Evolutionary conservation across 1,284 basidiomycete genomes (phyloP), one percentile per base, ranked within the genome.

Genomic region (Mrakiaceae sp.): DNA sequence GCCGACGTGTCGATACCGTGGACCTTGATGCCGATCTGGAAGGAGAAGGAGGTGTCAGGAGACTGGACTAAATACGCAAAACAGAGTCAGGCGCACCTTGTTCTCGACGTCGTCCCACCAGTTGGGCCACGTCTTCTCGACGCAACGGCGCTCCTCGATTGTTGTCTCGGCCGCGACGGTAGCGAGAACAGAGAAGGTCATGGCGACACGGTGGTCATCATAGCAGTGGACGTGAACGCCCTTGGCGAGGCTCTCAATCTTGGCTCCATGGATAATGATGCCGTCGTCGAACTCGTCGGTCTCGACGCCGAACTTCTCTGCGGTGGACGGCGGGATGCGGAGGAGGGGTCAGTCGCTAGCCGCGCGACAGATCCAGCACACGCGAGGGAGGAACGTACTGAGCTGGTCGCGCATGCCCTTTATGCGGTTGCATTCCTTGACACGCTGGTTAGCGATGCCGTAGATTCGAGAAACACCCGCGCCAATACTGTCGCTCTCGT

Each of bases 101-200:
- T 90, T 91, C 74, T 90, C 84, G 39, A 98, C 81, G 75, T 98
- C 96, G 73, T 98, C 96, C 93, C 95, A 98, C 90, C 94, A 99
- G 74, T 94, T 93, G 2, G 96, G 95, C 95, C 95, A 98, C 0
- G 96, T 98, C 82, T 99, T 99, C 77, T 97, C 95, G 39, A 98
- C 95, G 72, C 95, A 98, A 63, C 95, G 82, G 78, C 96, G 97
- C 79, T 98, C 95, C 73, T 97, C 92, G 50, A 98, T 80, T 67
- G 92, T 79, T 0, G 90, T 90, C 43, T 84, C 85, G 48, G 82
- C 78, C 43, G 93, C 79, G 2, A 90, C 81, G 7, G 86, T 82
- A 3, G 87, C 86, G 16, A 98, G 80, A 27, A 98, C 91, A 66
- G 87, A 87, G 79, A 98, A 97, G 0, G 95, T 92, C 95, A 99